Evolutionary conservation across 106 monocot genomes (phyloP).

Genomic region (Dioscorea zingiberensis): DNA sequence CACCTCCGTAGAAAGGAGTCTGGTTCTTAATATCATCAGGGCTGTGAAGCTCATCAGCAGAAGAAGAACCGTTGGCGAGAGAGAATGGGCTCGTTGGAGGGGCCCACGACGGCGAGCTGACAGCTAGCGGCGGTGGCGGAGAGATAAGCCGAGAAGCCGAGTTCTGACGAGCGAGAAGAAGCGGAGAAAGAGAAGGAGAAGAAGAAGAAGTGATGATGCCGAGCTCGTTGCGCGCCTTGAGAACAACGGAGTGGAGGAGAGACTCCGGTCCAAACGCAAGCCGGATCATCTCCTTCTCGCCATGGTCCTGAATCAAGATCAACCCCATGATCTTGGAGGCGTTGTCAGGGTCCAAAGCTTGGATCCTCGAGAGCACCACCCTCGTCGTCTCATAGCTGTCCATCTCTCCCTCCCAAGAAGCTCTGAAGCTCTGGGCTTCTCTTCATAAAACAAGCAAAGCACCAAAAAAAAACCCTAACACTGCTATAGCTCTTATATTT

Average conservation of each 20-base stretch:
- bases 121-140: not conserved
- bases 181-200: slow-evolving; percentile 21
- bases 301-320: slow-evolving; percentile 80
- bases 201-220: slow-evolving; percentile 35
- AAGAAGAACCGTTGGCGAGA: not conserved
- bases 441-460: no score
- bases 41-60: not conserved
- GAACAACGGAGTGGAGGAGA: slow-evolving; percentile 64
- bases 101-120: not conserved
- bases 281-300: slow-evolving; percentile 99
- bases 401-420: slow-evolving; percentile 31
- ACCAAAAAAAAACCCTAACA: no score
- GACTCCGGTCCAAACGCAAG: slow-evolving; percentile 87
- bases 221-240: slow-evolving; percentile 71
- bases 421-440: no score
- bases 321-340: slow-evolving; percentile 98
- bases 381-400: slow-evolving; percentile 91
- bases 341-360: slow-evolving; percentile 76
- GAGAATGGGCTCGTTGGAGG: not conserved
- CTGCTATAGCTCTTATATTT: no score
- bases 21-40: not conserved
- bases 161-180: slow-evolving; percentile 39
- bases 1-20: slow-evolving; percentile 2
- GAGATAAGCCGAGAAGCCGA: slow-evolving; percentile 4
- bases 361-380: slow-evolving; percentile 84